Evolutionary conservation across 202 grass and related monocot genomes (phyloP).

Genomic region (Zoysia matrella): DNA sequence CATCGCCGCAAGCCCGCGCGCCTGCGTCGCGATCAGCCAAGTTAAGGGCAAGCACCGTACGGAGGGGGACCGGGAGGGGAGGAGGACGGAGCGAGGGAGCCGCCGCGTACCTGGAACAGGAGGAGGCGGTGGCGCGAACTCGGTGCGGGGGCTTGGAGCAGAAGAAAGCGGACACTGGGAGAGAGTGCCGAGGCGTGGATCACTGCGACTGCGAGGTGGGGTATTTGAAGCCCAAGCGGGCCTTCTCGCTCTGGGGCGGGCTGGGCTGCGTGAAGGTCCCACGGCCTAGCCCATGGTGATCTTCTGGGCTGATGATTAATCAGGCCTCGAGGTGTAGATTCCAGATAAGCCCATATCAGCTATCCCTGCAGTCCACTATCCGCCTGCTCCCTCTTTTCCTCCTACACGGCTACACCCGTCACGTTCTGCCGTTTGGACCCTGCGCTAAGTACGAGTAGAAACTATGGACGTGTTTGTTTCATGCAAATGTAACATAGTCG

Average conservation of each 20-base stretch:
- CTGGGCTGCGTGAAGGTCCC: too few relatives aligned
- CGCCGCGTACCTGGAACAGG: background rate
- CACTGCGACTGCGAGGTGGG: background rate
- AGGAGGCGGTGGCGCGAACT: background rate
- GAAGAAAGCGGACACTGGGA: background rate
- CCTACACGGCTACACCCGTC: too few relatives aligned
- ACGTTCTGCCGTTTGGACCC: too few relatives aligned
- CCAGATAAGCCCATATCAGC: too few relatives aligned
- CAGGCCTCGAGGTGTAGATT: too few relatives aligned
- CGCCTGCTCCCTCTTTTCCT: too few relatives aligned
- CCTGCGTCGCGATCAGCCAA: conserved; percentile 21
- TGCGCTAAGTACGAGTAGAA: too few relatives aligned
- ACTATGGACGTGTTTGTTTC: too few relatives aligned
- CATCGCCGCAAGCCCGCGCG: conserved; percentile 31
- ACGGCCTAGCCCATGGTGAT: too few relatives aligned
- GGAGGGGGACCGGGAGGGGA: background rate
- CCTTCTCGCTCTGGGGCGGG: background rate
- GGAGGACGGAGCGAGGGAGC: background rate
- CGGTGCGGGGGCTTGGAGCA: background rate
- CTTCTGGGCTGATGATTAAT: too few relatives aligned
- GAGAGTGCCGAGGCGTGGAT: background rate
- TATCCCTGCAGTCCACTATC: too few relatives aligned
- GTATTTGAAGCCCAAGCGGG: background rate
- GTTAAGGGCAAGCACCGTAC: background rate
- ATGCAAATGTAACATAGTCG: too few relatives aligned